Percentiles rank a stretch among this genome's conserved stretches.
Conservation (phyloP, 495 filamentous ascomycete genomes). For the Neurospora sp. region DNA sequence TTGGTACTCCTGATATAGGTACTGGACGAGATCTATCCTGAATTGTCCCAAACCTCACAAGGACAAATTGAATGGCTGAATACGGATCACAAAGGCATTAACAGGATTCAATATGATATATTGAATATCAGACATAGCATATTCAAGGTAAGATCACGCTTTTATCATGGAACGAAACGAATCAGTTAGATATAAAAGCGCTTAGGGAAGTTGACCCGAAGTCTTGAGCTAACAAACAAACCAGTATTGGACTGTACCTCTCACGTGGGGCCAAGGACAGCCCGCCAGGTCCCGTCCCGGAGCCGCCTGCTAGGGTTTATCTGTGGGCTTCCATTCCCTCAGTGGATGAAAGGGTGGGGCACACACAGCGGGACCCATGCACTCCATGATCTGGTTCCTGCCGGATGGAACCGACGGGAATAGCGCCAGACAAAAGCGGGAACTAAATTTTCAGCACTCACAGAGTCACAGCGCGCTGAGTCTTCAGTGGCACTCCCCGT, state of each 20-base stretch:
- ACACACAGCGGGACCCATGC: background rate
- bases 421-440: background rate
- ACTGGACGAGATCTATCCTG: no score
- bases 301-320: background rate
- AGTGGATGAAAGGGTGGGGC: background rate
- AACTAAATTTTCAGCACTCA: conserved; percentile 4
- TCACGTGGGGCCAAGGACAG: background rate
- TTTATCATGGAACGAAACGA: no score
- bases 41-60: no score
- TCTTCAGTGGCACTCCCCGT: background rate
- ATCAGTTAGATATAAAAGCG: no score
- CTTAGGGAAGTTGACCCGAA: no score
- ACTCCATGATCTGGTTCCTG: conserved; percentile 1
- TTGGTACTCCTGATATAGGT: no score
- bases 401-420: conserved; percentile 8
- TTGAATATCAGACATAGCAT: no score
- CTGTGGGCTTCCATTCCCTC: background rate
- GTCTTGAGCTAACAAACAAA: no score
- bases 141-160: no score
- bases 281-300: background rate
- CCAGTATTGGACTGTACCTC: background rate
- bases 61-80: no score
- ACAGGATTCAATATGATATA: no score
- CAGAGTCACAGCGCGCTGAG: background rate
- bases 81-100: no score